Conservation (phyloP, 176 grass and related monocot species). For the Cenchrus fungigraminus region DNA sequence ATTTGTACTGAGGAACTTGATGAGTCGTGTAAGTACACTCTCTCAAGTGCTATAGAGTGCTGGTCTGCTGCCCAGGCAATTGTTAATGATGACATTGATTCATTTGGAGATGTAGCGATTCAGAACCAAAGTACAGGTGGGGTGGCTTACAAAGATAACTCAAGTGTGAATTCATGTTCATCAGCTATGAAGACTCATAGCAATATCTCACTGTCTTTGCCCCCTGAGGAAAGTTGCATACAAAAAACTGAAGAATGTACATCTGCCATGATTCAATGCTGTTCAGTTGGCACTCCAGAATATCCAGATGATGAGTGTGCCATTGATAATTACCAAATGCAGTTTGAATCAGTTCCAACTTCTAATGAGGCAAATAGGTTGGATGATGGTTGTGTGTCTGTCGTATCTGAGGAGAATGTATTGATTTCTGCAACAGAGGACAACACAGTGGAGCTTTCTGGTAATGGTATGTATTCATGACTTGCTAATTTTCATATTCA, state of each 20-base stretch:
- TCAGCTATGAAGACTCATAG: conserved; percentile 35
- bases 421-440: conserved; percentile 49
- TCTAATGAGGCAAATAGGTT: conserved; percentile 42
- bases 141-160: conserved; percentile 34
- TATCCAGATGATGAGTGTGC: conserved; percentile 29
- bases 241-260: conserved; percentile 49
- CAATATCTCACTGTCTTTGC: conserved; percentile 20
- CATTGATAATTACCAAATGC: conserved; percentile 42
- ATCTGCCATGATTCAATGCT: conserved; percentile 36
- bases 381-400: conserved; percentile 55
- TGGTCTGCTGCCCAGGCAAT: conserved; percentile 40
- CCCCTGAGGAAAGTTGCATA: conserved; percentile 31
- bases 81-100: conserved; percentile 41
- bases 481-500: conserved; percentile 27
- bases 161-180: conserved; percentile 37
- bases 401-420: conserved; percentile 52
- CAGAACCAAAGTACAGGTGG: conserved; percentile 29
- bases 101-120: conserved; percentile 33
- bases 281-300: conserved; percentile 42
- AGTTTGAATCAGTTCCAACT: conserved; percentile 41
- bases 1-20: conserved; percentile 40
- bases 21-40: conserved; percentile 33
- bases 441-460: conserved; percentile 47
- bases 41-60: conserved; percentile 43
- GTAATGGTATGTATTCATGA: conserved; percentile 51